Evolutionary conservation across 768 basidiomycete species (phyloP).

Genomic region (Lactifluus hygrophoroides): DNA sequence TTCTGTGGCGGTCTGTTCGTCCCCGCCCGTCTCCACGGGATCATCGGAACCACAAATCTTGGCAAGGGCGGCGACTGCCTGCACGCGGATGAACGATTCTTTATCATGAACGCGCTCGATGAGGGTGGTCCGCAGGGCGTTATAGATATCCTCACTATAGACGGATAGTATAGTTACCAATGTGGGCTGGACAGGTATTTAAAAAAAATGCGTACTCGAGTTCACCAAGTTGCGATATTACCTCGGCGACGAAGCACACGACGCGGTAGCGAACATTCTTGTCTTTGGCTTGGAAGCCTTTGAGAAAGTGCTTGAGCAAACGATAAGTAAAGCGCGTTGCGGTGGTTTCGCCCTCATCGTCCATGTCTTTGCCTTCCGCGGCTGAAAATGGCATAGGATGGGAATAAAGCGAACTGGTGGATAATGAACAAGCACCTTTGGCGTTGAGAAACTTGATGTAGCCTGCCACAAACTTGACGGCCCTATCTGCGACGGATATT

Average conservation of each 20-base stretch:
- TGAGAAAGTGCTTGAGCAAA: conserved; percentile 49
- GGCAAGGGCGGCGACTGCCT: conserved; percentile 71
- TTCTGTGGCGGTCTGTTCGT: conserved; percentile 46
- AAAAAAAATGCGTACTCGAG: conserved; percentile 61
- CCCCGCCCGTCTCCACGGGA: conserved; percentile 40
- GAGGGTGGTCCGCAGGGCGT: conserved; percentile 48
- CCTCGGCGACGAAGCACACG: conserved; percentile 65
- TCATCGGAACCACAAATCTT: conserved; percentile 71
- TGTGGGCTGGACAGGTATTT: background rate
- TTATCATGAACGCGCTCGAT: conserved; percentile 73
- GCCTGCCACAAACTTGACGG: conserved; percentile 73
- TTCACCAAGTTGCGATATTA: conserved; percentile 73
- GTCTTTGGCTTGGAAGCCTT: conserved; percentile 79
- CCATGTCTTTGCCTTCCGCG: conserved; percentile 27
- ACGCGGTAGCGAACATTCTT: conserved; percentile 79
- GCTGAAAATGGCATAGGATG: conserved; percentile 24
- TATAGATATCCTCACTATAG: conserved; percentile 68
- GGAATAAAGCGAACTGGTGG: background rate
- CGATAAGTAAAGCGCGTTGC: conserved; percentile 42
- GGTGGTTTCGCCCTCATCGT: conserved; percentile 40
- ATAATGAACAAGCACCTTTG: conserved; percentile 44
- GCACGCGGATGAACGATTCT: conserved; percentile 66
- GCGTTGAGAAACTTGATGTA: conserved; percentile 71
- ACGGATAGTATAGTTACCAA: background rate
- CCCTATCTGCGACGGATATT: conserved; percentile 58